Conservation (phyloP, 768 basidiomycete species). For the Tylopilus sp. region DNA sequence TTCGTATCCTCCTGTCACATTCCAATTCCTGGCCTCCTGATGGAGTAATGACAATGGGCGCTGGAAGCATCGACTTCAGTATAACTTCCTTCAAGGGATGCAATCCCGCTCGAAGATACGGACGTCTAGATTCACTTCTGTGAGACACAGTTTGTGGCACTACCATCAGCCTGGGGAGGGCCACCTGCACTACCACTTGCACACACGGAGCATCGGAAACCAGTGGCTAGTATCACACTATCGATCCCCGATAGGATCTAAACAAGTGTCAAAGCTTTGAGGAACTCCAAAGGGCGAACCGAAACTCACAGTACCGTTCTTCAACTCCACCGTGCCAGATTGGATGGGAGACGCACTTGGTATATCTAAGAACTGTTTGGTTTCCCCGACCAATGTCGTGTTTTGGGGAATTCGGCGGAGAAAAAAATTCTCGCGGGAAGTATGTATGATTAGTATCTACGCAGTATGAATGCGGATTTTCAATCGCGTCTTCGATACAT, state of each 20-base stretch:
- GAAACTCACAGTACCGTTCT: slow-evolving; percentile 11
- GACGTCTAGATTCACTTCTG: too few species aligned
- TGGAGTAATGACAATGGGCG: too few species aligned
- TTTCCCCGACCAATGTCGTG: slow-evolving; percentile 12
- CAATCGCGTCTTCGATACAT: not conserved
- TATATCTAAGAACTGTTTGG: slow-evolving; percentile 5
- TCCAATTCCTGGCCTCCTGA: too few species aligned
- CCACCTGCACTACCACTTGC: too few species aligned
- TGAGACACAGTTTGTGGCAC: too few species aligned
- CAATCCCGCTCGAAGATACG: too few species aligned
- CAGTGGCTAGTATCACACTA: slow-evolving; percentile 12
- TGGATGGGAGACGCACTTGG: slow-evolving; percentile 5
- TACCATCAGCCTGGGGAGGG: not conserved
- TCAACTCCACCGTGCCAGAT: slow-evolving; percentile 14
- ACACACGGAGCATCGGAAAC: slow-evolving; percentile 9
- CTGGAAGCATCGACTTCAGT: too few species aligned
- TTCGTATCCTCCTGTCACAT: too few species aligned
- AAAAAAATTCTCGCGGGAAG: not conserved
- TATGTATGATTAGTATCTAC: not conserved
- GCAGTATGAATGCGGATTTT: not conserved
- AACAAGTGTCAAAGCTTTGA: not conserved
- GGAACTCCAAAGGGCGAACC: not conserved
- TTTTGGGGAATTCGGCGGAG: slow-evolving; percentile 9
- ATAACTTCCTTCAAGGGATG: too few species aligned
- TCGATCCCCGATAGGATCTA: slow-evolving; percentile 2